phyloP scores from a whole-genome alignment of 176 grass and related monocot species.

The Aegilops sharonensis region DNA sequence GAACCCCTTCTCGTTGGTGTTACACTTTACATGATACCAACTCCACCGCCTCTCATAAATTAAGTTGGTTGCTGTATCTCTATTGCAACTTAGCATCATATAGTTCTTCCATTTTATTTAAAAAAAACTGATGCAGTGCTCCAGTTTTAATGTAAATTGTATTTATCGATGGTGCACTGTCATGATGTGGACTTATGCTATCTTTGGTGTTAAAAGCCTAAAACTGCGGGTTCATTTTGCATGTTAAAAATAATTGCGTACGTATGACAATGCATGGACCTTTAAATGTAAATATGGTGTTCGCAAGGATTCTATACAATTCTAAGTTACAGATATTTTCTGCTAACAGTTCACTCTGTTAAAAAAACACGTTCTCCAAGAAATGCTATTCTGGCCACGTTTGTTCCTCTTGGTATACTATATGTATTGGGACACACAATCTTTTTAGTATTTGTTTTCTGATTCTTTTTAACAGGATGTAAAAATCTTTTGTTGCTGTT shows the following conservation, averaged over 20 bases:
- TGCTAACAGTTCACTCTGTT: neutral
- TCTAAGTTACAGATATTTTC: neutral
- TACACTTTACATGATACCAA: no score
- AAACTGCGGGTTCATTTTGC: neutral
- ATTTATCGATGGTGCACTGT: neutral
- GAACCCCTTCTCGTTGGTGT: no score
- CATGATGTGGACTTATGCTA: neutral
- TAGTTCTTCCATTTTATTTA: neutral
- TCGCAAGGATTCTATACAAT: neutral
- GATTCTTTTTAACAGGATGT: neutral
- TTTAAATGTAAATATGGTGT: neutral
- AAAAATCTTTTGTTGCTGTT: neutral
- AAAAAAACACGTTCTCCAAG: neutral
- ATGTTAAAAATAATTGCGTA: neutral
- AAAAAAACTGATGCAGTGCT: neutral
- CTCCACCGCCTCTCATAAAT: neutral
- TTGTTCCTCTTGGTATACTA: neutral
- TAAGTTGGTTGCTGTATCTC: conserved; percentile 1
- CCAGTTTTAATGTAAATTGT: conserved; percentile 17
- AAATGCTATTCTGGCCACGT: neutral
- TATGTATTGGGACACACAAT: neutral
- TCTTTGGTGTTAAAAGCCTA: neutral
- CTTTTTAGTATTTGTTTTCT: neutral
- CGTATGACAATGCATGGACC: neutral
- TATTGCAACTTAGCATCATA: neutral